A percentile compares a stretch with the other conserved stretches of the same genome.
Conservation (phyloP, 768 basidiomycete genomes). For the Rossbeevera mucosa region DNA sequence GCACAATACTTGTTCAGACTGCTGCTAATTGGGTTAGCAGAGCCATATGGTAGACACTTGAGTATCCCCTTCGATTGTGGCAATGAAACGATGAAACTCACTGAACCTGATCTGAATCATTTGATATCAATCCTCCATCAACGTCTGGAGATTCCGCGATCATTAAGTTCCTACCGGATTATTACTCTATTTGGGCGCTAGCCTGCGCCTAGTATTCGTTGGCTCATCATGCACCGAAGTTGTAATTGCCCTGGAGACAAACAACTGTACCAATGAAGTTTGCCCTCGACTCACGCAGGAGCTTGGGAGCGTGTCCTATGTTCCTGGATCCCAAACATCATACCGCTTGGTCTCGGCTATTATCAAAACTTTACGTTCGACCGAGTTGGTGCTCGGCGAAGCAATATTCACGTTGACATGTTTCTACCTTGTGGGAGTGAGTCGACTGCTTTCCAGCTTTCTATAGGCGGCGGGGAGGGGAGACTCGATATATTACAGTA, state of each 20-base stretch:
- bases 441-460: not conserved
- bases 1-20: not conserved
- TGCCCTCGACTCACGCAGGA: conserved; percentile 14
- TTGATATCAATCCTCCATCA: not conserved
- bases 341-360: conserved; percentile 3
- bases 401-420: conserved; percentile 18
- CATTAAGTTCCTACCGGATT: conserved; percentile 7
- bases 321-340: conserved; percentile 7
- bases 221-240: conserved; percentile 15
- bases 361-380: conserved; percentile 22
- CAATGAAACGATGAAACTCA: not conserved
- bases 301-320: conserved; percentile 18
- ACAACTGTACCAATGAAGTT: conserved; percentile 11
- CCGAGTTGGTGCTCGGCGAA: conserved; percentile 4
- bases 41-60: not conserved
- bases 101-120: not conserved
- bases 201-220: conserved; percentile 10
- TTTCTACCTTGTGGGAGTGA: conserved; percentile 15
- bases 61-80: not conserved
- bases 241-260: conserved; percentile 18
- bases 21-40: not conserved
- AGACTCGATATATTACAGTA: conserved; percentile 4
- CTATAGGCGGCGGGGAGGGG: not conserved
- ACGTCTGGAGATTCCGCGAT: not conserved
- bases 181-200: not conserved